These are phyloP conservation scores for Nakaseomyces nivariensis DNA, from an alignment of 1,139 yeast genomes.

Conservation along the genomic window DNA sequence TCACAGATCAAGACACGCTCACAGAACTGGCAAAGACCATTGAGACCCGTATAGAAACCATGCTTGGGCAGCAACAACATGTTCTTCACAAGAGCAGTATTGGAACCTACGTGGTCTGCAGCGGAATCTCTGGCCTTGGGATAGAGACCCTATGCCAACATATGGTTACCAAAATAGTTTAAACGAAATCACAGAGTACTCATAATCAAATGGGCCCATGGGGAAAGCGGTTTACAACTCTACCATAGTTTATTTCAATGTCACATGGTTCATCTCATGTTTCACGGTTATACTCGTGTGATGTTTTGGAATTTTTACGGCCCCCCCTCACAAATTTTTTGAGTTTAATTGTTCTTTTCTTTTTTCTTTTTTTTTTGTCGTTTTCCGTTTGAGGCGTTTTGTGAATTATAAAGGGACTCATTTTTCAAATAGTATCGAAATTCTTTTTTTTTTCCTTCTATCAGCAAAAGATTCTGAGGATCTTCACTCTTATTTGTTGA, in stretches of 20 bases:
- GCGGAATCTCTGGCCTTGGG: conserved; percentile 14
- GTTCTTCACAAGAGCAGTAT: background rate
- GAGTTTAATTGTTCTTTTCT: too few species aligned
- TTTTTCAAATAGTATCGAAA: too few species aligned
- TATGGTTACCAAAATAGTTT: background rate
- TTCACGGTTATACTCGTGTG: too few species aligned
- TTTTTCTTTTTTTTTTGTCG: background rate
- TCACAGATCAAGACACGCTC: conserved; percentile 12
- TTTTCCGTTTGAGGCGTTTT: background rate
- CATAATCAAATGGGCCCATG: too few species aligned
- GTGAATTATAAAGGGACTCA: background rate
- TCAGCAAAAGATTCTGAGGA: too few species aligned
- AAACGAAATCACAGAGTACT: background rate
- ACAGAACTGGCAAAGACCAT: background rate
- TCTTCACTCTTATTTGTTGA: too few species aligned
- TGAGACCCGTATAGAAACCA: background rate
- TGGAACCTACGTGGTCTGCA: conserved; percentile 8
- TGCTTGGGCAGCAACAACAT: background rate
- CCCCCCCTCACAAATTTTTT: too few species aligned
- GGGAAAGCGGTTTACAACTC: too few species aligned
- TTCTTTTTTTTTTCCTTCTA: too few species aligned
- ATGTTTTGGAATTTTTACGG: too few species aligned
- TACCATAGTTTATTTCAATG: background rate
- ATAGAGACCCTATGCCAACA: conserved; percentile 5
- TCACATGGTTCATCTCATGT: background rate